Evolutionary conservation across 495 filamentous ascomycete species (phyloP).

Genomic region (Copromyces sp.): DNA sequence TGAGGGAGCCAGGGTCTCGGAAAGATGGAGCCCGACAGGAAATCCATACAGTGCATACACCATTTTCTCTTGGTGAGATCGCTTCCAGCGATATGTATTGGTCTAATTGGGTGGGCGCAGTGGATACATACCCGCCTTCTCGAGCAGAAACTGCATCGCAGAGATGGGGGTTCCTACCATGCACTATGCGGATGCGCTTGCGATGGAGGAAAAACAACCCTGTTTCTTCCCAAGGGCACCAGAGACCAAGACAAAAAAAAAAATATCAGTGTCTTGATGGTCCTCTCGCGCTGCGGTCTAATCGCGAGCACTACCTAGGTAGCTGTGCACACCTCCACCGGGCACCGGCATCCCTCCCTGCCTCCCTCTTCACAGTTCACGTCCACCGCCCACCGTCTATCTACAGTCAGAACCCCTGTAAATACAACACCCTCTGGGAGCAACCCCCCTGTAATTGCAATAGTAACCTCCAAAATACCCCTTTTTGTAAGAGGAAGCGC

Average conservation of each 20-base stretch:
- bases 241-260: neutral
- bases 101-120: too few species aligned
- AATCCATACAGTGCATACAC: neutral
- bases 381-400: neutral
- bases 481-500: too few species aligned
- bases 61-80: neutral
- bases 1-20: neutral
- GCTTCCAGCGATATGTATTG: neutral
- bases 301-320: neutral
- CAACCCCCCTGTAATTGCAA: too few species aligned
- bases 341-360: neutral
- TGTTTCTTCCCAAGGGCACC: neutral
- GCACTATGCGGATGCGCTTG: neutral
- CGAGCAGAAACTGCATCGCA: neutral
- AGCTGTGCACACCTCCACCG: neutral
- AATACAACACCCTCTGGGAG: too few species aligned
- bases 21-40: neutral
- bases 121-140: neutral
- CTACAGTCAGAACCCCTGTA: neutral
- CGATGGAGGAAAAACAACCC: neutral
- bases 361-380: neutral
- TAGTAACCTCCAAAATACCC: too few species aligned
- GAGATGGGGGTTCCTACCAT: neutral
- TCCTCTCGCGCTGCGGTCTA: neutral
- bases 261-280: neutral